Evolutionary conservation across 495 filamentous ascomycete genomes (phyloP).

Genomic region (Aspergillus olivimuriae): DNA sequence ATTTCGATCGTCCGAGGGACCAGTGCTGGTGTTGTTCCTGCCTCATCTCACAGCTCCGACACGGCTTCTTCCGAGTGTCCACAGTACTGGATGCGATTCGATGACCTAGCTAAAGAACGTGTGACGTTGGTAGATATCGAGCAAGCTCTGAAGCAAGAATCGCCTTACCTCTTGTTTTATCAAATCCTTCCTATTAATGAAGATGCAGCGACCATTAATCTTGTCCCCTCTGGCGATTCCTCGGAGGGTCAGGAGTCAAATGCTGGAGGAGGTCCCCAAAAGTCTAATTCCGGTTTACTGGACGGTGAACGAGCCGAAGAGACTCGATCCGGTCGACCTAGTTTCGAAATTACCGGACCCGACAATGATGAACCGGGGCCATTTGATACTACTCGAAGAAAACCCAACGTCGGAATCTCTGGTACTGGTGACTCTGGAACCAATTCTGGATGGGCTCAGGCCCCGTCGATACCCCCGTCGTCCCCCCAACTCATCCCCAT

Average conservation of each 20-base stretch:
- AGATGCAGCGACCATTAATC: conserved; percentile 48
- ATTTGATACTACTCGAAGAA: conserved; percentile 8
- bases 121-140: conserved; percentile 74
- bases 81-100: conserved; percentile 80
- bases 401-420: conserved; percentile 25
- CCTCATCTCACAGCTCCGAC: conserved; percentile 46
- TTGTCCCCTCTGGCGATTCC: conserved; percentile 52
- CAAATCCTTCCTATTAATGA: conserved; percentile 84
- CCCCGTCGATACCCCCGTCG: conserved; percentile 41
- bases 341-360: conserved; percentile 36
- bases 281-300: too few species aligned
- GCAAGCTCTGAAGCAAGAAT: conserved; percentile 69
- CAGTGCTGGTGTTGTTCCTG: conserved; percentile 34
- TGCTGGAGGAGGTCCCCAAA: conserved; percentile 4
- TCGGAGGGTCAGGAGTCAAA: conserved; percentile 31
- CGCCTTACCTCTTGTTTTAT: conserved; percentile 91
- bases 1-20: conserved; percentile 71
- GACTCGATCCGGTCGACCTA: conserved; percentile 28
- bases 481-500: conserved; percentile 40
- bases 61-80: conserved; percentile 45
- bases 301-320: conserved; percentile 19
- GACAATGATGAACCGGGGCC: conserved; percentile 9
- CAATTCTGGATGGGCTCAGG: conserved; percentile 28
- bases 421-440: conserved; percentile 14
- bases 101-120: conserved; percentile 70